Evolutionary conservation across 345 rosid species (phyloP).

Genomic region (Ceriops zippeliana): DNA sequence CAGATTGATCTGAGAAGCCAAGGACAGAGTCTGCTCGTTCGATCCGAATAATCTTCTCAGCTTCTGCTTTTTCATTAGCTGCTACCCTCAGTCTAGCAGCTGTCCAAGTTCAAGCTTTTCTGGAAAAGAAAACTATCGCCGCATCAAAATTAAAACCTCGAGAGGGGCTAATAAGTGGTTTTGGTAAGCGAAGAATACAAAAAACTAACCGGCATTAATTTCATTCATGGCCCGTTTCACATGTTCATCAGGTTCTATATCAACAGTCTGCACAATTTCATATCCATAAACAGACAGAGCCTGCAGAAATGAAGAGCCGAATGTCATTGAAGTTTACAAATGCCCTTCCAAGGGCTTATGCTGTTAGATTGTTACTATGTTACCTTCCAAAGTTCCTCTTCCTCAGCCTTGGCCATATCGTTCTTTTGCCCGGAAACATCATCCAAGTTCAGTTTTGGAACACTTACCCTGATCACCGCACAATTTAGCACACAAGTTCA

Average conservation of each 20-base stretch:
- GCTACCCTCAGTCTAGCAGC: slow-evolving; percentile 25
- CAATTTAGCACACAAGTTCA: not conserved
- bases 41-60: slow-evolving; percentile 20
- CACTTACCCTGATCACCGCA: slow-evolving; percentile 20
- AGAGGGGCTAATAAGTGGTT: not conserved
- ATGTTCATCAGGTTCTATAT: slow-evolving; percentile 17
- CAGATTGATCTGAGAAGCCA: not conserved
- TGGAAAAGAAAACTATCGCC: not conserved
- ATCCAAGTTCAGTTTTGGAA: slow-evolving; percentile 21
- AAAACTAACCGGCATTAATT: slow-evolving; percentile 10
- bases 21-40: slow-evolving; percentile 16
- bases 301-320: no score
- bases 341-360: not conserved
- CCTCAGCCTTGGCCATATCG: slow-evolving; percentile 17
- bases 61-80: slow-evolving; percentile 23
- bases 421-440: slow-evolving; percentile 20
- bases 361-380: no score
- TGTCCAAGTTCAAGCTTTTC: not conserved
- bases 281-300: slow-evolving; percentile 15
- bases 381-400: slow-evolving; percentile 22
- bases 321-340: not conserved
- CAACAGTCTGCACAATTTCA: slow-evolving; percentile 22
- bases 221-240: slow-evolving; percentile 22
- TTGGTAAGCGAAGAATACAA: not conserved
- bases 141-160: not conserved